Evolutionary conservation across 2,329 filamentous ascomycete genomes (phyloP).

Genomic region (Pestalotiopsis sp.): DNA sequence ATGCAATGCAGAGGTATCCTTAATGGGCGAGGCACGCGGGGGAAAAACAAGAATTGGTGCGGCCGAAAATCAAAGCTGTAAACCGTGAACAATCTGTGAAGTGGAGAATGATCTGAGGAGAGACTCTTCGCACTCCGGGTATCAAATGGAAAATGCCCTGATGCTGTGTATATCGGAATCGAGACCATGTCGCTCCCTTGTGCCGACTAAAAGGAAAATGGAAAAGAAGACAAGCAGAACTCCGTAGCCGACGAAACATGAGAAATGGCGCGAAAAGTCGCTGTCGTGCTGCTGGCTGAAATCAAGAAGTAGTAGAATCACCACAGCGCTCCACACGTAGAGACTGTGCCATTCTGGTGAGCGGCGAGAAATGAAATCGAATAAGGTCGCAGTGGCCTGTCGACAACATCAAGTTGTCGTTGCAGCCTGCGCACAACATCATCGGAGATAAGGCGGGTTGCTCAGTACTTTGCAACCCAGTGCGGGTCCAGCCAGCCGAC

Average conservation of each 20-base stretch:
- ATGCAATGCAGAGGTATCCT: conserved; percentile 34
- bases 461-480: conserved; percentile 41
- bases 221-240: conserved; percentile 16
- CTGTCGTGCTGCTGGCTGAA: background rate
- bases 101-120: conserved; percentile 28
- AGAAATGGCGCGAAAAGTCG: conserved; percentile 11
- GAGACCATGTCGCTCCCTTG: conserved; percentile 11
- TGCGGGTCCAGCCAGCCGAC: conserved; percentile 76
- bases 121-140: conserved; percentile 34
- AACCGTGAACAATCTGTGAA: conserved; percentile 27
- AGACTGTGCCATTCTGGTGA: conserved; percentile 14
- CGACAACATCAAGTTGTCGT: background rate
- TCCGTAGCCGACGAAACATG: conserved; percentile 17
- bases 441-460: conserved; percentile 20
- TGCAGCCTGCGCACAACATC: background rate
- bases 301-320: background rate
- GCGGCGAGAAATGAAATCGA: background rate
- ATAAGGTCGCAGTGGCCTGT: background rate
- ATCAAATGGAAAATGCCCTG: conserved; percentile 32
- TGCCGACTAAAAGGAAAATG: conserved; percentile 18
- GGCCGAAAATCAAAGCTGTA: conserved; percentile 19
- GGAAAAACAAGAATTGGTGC: conserved; percentile 16
- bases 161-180: conserved; percentile 27
- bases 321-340: background rate
- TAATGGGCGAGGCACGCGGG: conserved; percentile 14